Conservation (phyloP, 2,329 filamentous ascomycete genomes). For the Botrytis fragariae region DNA sequence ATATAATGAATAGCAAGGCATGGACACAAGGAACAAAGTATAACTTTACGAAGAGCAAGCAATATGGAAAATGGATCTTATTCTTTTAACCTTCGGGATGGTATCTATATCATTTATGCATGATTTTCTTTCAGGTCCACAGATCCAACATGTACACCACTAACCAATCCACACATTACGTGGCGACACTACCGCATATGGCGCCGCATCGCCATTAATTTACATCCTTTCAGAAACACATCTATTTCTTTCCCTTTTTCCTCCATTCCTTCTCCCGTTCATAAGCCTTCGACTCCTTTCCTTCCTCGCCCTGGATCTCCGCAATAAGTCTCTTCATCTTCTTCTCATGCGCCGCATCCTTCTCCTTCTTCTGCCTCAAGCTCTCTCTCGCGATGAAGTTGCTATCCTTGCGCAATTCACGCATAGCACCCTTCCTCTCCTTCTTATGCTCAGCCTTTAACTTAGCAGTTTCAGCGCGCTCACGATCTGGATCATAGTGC, state of each 20-base stretch:
- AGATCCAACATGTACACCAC: not conserved
- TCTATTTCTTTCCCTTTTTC: constrained; percentile 58
- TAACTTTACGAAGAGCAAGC: not conserved
- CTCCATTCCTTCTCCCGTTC: constrained; percentile 78
- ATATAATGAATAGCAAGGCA: not conserved
- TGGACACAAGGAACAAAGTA: not conserved
- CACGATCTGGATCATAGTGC: constrained; percentile 94
- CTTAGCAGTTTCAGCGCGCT: constrained; percentile 80
- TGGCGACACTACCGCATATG: not conserved
- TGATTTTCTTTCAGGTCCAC: not conserved
- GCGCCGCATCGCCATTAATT: not conserved
- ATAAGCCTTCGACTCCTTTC: constrained; percentile 81
- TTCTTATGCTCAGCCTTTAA: constrained; percentile 58
- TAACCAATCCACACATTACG: not conserved
- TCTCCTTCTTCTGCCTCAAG: constrained; percentile 87
- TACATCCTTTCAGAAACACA: not conserved
- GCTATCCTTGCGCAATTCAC: constrained; percentile 92
- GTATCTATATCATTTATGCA: constrained; percentile 5
- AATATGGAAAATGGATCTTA: not conserved
- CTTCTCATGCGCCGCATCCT: constrained; percentile 90
- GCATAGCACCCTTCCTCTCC: constrained; percentile 89
- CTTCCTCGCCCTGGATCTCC: constrained; percentile 95
- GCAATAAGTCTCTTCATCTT: constrained; percentile 91
- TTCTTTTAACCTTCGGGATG: not conserved
- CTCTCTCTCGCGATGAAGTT: constrained; percentile 91